Base-by-base conservation (phyloP, 202 grass and related monocot genomes). In the Setaria viridis region DNA sequence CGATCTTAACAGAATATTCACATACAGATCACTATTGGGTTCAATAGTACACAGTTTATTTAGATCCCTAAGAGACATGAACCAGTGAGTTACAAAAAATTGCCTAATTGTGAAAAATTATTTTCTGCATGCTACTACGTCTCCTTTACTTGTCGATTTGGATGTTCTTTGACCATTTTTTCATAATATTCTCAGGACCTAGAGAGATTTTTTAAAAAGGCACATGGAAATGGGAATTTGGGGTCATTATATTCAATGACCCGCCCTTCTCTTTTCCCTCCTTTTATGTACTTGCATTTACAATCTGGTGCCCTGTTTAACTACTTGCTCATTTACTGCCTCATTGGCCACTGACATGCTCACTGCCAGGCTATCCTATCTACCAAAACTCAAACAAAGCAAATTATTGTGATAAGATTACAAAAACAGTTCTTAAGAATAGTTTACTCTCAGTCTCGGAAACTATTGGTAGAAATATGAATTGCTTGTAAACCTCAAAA, bases 11-110 rank as follows among this genome's bases (percentile, higher is more conserved):
- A 58, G 53, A 69, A 19, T 55, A 72, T 25, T 25, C 25, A 25
- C 25, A 25, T 34, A 77, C 16, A 21, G 16, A 45, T 11, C 14
- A 75, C 30, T 25, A 77, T 15, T 58, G 6, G 39, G 19, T 35
- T 75, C 46, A 74, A 32, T 13, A 77, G 21, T 32, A 58, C 62
- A 76, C 4, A 66, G 29, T 16, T 58, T 81, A 45, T 58, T 53
- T 53, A 87, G 25, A 45, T 19, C 30, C 13, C 74, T 35, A 16
- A 48, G 51, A 68, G 51, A 58, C 2, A 45, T 2, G 19, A 12
- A 75, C 39, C 11, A 66, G 2, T 55, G 9, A 54, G 19, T 29
- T 49, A 62, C 21, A 78, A 30, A 48, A 57, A 67, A 77, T 69
- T 67, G 11, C 17, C 55, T 42, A 42, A 55, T 14, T 56, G 11